Evolutionary conservation across 2,329 filamentous ascomycete species (phyloP), one percentile per base, ranked within the genome.

Genomic region (Dendrostoma leiphaemia): DNA sequence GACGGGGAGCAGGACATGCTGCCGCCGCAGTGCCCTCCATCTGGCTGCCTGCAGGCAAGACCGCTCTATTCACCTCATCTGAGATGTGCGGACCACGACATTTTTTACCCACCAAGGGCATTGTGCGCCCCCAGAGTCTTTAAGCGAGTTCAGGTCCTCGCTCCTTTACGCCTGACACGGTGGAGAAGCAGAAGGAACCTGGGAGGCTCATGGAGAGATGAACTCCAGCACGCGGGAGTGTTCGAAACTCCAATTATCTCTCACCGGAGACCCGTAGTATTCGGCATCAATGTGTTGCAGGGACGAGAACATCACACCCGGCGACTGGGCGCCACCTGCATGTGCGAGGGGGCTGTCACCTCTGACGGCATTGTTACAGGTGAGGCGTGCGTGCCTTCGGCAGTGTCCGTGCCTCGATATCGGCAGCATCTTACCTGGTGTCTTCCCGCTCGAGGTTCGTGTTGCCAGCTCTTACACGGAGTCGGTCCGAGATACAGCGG

Each of bases 41-140:
- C 44, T 56, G 53, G 56, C 45, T 44, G 38, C 34, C 40, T 40
- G 53, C 52, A 52, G 56, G 43, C 40, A 21, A 44, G 44, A 45
- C 41, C 26, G 45, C 41, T 35, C 32, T 37, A 40, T 52, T 53
- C 53, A 56, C 45, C 53, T 58, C 50, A 56, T 58, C 56, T 58
- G 45, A 56, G 56, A 58, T 58, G 48, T 50, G 56, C 49, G 45
- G 52, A 28, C 34, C 40, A 32, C 46, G 17, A 32, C 32, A 32
- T 38, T 10, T 28, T 24, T 32, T 10, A 32, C 21, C 35, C n/a
- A 28, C 23, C n/a, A n/a, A 32, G 12, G 26, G n/a, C 23, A 21
- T 37, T 51, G 31, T 44, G 29, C 13, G 32, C 47, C 35, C 26
- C 10, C 23, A 54, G 44, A 29, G 13, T 19, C 44, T 28, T 38